Percentiles rank a stretch among this genome's conserved stretches.
Conservation (phyloP, 768 basidiomycete species). For the Cyathus striatus region DNA sequence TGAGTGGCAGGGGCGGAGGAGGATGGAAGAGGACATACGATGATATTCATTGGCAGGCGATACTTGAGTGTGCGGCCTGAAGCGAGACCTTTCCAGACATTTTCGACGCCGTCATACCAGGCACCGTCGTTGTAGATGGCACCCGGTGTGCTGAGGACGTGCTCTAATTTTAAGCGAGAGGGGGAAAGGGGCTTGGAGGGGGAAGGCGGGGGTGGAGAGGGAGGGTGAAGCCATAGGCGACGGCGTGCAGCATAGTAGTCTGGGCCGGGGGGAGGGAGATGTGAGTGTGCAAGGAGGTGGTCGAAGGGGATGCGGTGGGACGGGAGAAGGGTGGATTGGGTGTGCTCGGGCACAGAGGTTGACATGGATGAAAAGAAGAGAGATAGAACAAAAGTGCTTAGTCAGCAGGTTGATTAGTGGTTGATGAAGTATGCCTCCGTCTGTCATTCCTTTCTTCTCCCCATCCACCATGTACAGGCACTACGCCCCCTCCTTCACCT, state of each 20-base stretch:
- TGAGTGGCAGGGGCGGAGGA: constrained; percentile 7
- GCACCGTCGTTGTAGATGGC: constrained; percentile 43
- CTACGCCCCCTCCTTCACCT: constrained; percentile 70
- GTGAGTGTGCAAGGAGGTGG: constrained; percentile 26
- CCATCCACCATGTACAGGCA: constrained; percentile 34
- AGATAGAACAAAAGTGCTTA: neutral
- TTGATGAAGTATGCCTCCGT: too few relatives aligned
- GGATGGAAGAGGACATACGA: constrained; percentile 41
- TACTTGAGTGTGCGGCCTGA: constrained; percentile 55
- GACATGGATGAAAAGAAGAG: constrained; percentile 4
- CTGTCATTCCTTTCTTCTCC: too few relatives aligned
- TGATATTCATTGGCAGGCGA: constrained; percentile 54
- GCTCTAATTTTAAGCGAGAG: constrained; percentile 45
- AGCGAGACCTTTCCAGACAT: constrained; percentile 59
- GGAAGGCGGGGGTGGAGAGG: constrained; percentile 9
- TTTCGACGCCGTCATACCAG: constrained; percentile 55
- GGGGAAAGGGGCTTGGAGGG: constrained; percentile 20
- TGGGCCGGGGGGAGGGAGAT: constrained; percentile 59
- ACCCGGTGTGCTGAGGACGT: constrained; percentile 40
- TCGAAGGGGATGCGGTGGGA: constrained; percentile 27
- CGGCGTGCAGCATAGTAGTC: constrained; percentile 60
- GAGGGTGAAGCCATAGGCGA: constrained; percentile 50
- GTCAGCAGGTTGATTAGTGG: neutral
- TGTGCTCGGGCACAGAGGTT: constrained; percentile 5
- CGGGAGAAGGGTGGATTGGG: neutral